Percentiles rank a stretch among this genome's conserved stretches.
These are phyloP conservation scores for Papiliotrema nemorosa DNA, from an alignment of 1,284 basidiomycete genomes.

Conservation along the genomic window DNA sequence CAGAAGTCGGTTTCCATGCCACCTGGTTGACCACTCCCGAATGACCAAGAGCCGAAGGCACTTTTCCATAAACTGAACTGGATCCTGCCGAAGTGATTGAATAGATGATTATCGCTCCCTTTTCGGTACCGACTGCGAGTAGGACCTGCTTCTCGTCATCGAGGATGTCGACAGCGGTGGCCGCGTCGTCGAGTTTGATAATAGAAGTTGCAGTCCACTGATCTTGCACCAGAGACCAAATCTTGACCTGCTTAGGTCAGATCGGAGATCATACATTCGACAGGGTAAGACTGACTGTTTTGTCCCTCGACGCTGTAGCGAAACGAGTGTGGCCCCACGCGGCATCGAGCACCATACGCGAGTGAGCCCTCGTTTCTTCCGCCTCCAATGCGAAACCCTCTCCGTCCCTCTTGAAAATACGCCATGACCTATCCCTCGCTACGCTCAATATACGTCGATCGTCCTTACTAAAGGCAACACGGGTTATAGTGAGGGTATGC, in stretches of 20 bases:
- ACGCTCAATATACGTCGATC: slow-evolving; percentile 75
- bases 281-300: slow-evolving; percentile 62
- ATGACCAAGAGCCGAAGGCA: slow-evolving; percentile 26
- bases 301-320: slow-evolving; percentile 91
- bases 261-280: not conserved
- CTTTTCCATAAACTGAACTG: slow-evolving; percentile 5
- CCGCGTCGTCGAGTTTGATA: slow-evolving; percentile 45
- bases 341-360: slow-evolving; percentile 92
- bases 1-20: slow-evolving; percentile 29
- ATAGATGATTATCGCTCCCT: slow-evolving; percentile 41
- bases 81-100: slow-evolving; percentile 6
- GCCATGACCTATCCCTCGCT: slow-evolving; percentile 89
- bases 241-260: not conserved
- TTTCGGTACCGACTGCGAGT: slow-evolving; percentile 50
- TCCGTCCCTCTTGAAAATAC: slow-evolving; percentile 57
- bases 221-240: slow-evolving; percentile 14
- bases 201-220: slow-evolving; percentile 32
- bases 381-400: slow-evolving; percentile 60
- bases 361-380: slow-evolving; percentile 74
- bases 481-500: slow-evolving; percentile 84
- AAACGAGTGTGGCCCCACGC: slow-evolving; percentile 69
- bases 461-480: slow-evolving; percentile 81
- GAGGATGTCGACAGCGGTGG: slow-evolving; percentile 45
- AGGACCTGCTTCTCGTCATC: slow-evolving; percentile 13
- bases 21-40: slow-evolving; percentile 46